Conservation (phyloP, 129 eudicot species). For the Apium graveolens region DNA sequence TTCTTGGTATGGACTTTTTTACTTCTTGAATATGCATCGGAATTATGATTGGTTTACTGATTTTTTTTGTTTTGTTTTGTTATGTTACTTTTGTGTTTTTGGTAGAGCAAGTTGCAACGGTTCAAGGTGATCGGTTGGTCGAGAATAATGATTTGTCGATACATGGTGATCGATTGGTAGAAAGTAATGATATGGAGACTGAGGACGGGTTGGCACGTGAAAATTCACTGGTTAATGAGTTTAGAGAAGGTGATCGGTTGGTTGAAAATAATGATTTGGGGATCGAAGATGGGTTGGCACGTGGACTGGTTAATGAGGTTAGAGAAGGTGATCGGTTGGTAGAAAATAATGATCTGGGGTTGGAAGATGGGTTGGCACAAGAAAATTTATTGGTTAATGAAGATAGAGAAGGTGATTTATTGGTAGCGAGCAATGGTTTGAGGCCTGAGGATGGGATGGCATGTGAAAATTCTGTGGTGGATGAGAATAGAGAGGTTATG, state of each 20-base stretch:
- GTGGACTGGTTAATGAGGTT: conserved; percentile 15
- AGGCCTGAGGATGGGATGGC: conserved; percentile 12
- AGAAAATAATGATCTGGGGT: not conserved
- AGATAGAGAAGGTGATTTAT: conserved; percentile 11
- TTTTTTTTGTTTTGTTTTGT: not conserved
- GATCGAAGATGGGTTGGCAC: conserved; percentile 13
- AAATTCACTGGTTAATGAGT: no score
- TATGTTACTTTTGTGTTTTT: conserved; percentile 1
- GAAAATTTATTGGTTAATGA: conserved; percentile 15
- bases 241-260: no score
- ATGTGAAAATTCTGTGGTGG: conserved; percentile 16
- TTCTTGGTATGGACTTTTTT: not conserved
- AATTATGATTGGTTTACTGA: not conserved
- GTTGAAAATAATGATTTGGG: conserved; percentile 5
- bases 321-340: conserved; percentile 9
- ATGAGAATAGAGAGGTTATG: conserved; percentile 18
- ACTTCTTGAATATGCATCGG: not conserved
- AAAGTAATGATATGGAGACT: no score
- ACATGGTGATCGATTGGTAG: conserved; percentile 3
- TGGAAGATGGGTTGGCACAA: conserved; percentile 14
- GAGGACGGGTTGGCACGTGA: no score
- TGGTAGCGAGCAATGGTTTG: not conserved
- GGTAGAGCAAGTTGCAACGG: conserved; percentile 1
- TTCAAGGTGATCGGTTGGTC: conserved; percentile 6
- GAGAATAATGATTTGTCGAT: not conserved